Conservation (phyloP, 2,329 filamentous ascomycete species). For the Claviceps paspali region DNA sequence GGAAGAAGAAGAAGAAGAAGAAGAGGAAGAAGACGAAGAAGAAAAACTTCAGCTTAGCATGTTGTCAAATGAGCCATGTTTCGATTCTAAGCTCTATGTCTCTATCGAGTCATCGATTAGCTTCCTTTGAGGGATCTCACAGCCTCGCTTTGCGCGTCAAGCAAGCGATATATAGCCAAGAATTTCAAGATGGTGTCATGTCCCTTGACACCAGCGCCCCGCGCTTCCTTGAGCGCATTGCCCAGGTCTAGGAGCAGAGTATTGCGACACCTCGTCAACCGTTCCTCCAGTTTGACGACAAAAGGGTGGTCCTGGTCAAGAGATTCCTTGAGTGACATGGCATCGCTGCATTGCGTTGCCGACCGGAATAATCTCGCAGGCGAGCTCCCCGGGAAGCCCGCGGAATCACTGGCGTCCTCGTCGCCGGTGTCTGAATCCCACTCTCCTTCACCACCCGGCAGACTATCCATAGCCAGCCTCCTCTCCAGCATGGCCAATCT, state of each 20-base stretch:
- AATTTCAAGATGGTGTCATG: slow-evolving; percentile 34
- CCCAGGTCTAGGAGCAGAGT: slow-evolving; percentile 41
- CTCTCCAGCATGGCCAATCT: slow-evolving; percentile 48
- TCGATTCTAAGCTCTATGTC: neutral
- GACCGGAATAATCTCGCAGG: slow-evolving; percentile 30
- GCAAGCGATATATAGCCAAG: slow-evolving; percentile 34
- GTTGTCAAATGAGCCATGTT: slow-evolving; percentile 14
- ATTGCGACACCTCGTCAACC: slow-evolving; percentile 36
- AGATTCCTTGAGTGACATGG: slow-evolving; percentile 25
- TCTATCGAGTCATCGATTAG: slow-evolving; percentile 10
- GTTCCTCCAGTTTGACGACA: slow-evolving; percentile 35
- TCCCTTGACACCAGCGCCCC: slow-evolving; percentile 26
- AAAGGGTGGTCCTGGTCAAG: slow-evolving; percentile 34
- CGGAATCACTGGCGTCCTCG: slow-evolving; percentile 21
- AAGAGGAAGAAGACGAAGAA: neutral
- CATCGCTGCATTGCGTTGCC: slow-evolving; percentile 28
- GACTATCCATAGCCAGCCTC: slow-evolving; percentile 38
- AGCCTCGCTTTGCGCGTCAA: slow-evolving; percentile 37
- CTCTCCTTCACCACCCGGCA: slow-evolving; percentile 9
- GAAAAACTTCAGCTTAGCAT: slow-evolving; percentile 6
- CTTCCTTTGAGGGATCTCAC: slow-evolving; percentile 30
- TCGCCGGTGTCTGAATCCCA: slow-evolving; percentile 21
- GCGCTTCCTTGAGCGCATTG: slow-evolving; percentile 31
- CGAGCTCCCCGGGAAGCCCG: slow-evolving; percentile 28
- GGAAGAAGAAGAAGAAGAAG: no score